Conservation (phyloP, 2,329 filamentous ascomycete species). For the Rutstroemia sp. region DNA sequence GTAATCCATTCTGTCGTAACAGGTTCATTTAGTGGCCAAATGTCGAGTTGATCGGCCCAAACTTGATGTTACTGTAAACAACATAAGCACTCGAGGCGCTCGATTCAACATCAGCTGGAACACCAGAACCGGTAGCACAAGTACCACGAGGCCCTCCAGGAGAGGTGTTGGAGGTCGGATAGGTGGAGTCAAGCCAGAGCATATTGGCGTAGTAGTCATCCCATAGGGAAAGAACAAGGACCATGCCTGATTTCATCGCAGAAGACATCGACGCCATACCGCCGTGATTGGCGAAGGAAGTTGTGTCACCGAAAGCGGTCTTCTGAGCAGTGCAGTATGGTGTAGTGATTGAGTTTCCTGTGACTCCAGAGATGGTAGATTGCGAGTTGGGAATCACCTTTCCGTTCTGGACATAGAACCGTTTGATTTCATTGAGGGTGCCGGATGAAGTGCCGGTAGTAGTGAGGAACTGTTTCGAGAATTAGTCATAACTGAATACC, state of each 20-base stretch:
- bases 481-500: neutral
- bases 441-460: slow-evolving; percentile 38
- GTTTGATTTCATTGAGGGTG: slow-evolving; percentile 44
- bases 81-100: slow-evolving; percentile 38
- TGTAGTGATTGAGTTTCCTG: slow-evolving; percentile 46
- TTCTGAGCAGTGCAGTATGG: slow-evolving; percentile 50
- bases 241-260: slow-evolving; percentile 51
- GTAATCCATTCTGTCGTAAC: neutral
- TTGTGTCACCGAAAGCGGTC: slow-evolving; percentile 45
- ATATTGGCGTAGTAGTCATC: slow-evolving; percentile 54
- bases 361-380: slow-evolving; percentile 38
- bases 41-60: slow-evolving; percentile 28
- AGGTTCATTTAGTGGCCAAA: slow-evolving; percentile 13
- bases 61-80: slow-evolving; percentile 30
- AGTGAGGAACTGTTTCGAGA: neutral
- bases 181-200: slow-evolving; percentile 67
- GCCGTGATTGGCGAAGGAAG: slow-evolving; percentile 46
- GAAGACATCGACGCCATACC: slow-evolving; percentile 48
- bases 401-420: slow-evolving; percentile 50
- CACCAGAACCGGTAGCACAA: slow-evolving; percentile 45
- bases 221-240: slow-evolving; percentile 56
- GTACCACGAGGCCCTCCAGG: slow-evolving; percentile 47
- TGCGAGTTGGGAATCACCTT: slow-evolving; percentile 44
- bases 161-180: slow-evolving; percentile 41
- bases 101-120: slow-evolving; percentile 42